These are phyloP conservation scores for Glonium stellatum DNA, from an alignment of 495 filamentous ascomycete species.

Conservation along the genomic window DNA sequence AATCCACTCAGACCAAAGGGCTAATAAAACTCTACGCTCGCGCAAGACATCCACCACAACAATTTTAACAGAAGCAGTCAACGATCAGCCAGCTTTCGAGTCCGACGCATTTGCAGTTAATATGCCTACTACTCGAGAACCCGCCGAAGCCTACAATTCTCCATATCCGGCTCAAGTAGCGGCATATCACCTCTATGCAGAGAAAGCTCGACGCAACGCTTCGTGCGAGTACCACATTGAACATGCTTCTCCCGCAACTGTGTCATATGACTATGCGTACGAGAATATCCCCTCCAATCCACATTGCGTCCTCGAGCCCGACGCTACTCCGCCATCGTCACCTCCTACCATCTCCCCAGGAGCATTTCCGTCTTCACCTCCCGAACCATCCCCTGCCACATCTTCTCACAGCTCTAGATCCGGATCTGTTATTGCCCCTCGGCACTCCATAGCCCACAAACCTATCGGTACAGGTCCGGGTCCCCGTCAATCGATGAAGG, in stretches of 20 bases:
- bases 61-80: slow-evolving; percentile 18
- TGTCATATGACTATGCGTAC: slow-evolving; percentile 21
- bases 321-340: slow-evolving; percentile 10
- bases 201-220: slow-evolving; percentile 11
- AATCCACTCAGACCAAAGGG: slow-evolving; percentile 3
- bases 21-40: slow-evolving; percentile 6
- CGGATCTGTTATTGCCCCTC: background rate
- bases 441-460: slow-evolving; percentile 10
- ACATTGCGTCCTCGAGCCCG: background rate
- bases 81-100: slow-evolving; percentile 20
- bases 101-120: slow-evolving; percentile 23
- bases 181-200: slow-evolving; percentile 20
- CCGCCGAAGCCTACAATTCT: slow-evolving; percentile 11
- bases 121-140: slow-evolving; percentile 24
- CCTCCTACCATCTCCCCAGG: slow-evolving; percentile 3
- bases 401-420: background rate
- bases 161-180: slow-evolving; percentile 15
- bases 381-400: slow-evolving; percentile 1
- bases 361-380: slow-evolving; percentile 14
- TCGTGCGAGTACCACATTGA: slow-evolving; percentile 9
- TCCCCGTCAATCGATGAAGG: background rate
- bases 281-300: background rate
- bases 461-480: background rate
- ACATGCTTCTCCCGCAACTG: slow-evolving; percentile 7
- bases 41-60: slow-evolving; percentile 15